Conservation (phyloP, 768 basidiomycete species). For the Albatrellus ellisii region DNA sequence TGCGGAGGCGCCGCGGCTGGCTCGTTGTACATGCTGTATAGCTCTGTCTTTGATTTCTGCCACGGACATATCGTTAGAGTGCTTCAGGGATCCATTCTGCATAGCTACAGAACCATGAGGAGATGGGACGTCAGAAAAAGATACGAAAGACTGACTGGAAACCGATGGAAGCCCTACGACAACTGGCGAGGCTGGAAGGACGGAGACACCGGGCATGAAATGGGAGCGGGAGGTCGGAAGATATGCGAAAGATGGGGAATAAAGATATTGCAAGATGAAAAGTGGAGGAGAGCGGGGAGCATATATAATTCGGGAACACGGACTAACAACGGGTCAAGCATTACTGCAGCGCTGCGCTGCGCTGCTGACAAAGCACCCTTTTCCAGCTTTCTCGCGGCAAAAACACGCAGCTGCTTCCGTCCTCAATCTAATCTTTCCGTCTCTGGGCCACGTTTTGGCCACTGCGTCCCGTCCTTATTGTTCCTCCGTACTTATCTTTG, state of each 20-base stretch:
- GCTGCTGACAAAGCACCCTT: neutral
- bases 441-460: neutral
- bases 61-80: constrained; percentile 22
- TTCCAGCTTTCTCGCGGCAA: neutral
- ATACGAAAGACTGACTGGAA: constrained; percentile 15
- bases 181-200: constrained; percentile 27
- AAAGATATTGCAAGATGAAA: constrained; percentile 5
- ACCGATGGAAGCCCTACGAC: constrained; percentile 18
- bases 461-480: neutral
- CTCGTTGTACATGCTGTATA: constrained; percentile 33
- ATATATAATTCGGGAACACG: too few relatives aligned
- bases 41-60: constrained; percentile 36
- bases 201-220: constrained; percentile 28
- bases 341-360: neutral
- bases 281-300: constrained; percentile 10
- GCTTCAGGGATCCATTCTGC: constrained; percentile 14
- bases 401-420: neutral
- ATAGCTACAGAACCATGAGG: constrained; percentile 10
- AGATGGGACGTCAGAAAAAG: constrained; percentile 8
- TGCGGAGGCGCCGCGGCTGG: constrained; percentile 46
- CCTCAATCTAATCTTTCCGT: neutral
- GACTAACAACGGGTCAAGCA: neutral
- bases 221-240: neutral
- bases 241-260: constrained; percentile 4
- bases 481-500: neutral